A percentile compares a stretch with the other conserved stretches of the same genome.
Conservation (phyloP, 345 rosid species). For the Sonneratia caseolaris region DNA sequence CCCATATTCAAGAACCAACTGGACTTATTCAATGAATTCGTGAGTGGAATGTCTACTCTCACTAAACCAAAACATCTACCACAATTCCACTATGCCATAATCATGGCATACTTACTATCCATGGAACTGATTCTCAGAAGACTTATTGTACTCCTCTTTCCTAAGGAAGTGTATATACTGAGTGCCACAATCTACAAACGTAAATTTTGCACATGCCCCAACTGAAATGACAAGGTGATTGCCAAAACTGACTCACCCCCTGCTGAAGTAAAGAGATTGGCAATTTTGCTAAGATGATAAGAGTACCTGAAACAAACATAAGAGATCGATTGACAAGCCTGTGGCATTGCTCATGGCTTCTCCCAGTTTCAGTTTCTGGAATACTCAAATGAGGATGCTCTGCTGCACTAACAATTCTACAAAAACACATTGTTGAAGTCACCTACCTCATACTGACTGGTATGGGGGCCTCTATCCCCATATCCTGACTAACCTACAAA, state of each 20-base stretch:
- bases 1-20: background rate
- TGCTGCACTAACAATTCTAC: constrained; percentile 73
- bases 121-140: background rate
- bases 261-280: background rate
- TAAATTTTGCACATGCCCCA: background rate
- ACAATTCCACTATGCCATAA: background rate
- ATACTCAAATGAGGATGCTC: constrained; percentile 93
- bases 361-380: constrained; percentile 99
- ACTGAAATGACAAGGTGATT: background rate
- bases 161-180: background rate
- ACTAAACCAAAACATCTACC: background rate
- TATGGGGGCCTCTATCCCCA: constrained; percentile 96
- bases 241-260: background rate
- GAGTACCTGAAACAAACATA: constrained; percentile 82
- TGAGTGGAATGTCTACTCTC: background rate
- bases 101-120: background rate
- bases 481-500: constrained; percentile 72
- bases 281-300: background rate
- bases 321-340: constrained; percentile 86
- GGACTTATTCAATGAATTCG: background rate
- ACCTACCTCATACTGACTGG: constrained; percentile 74
- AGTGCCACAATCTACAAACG: background rate
- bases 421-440: constrained; percentile 72
- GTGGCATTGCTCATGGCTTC: constrained; percentile 80
- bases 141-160: background rate